Conservation (phyloP, 768 basidiomycete species). For the Kwoniella sp. region DNA sequence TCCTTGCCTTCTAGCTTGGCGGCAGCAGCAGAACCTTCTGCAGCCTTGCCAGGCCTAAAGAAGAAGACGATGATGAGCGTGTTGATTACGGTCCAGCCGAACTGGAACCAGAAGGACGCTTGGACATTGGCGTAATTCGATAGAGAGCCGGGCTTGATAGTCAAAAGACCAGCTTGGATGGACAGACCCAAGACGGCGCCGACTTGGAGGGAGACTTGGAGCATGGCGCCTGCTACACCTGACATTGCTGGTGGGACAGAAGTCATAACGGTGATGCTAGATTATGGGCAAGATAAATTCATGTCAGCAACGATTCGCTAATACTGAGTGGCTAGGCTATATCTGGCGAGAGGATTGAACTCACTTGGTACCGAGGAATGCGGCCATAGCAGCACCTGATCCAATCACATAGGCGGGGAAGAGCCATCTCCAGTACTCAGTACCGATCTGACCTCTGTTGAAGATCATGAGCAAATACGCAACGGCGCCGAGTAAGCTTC, state of each 20-base stretch:
- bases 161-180: conserved; percentile 53
- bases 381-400: conserved; percentile 32
- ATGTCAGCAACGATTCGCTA: too few species aligned
- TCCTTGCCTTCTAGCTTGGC: conserved; percentile 16
- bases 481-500: conserved; percentile 69
- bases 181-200: conserved; percentile 63
- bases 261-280: conserved; percentile 47
- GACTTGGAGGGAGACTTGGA: conserved; percentile 44
- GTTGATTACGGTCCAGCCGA: conserved; percentile 34
- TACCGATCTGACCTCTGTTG: conserved; percentile 10
- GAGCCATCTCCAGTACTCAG: conserved; percentile 39
- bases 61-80: conserved; percentile 18
- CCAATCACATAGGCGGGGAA: conserved; percentile 43
- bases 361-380: conserved; percentile 38
- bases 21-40: conserved; percentile 4
- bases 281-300: too few species aligned
- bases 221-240: conserved; percentile 49
- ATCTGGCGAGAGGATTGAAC: too few species aligned
- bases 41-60: conserved; percentile 19
- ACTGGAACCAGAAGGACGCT: conserved; percentile 34
- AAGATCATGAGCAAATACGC: conserved; percentile 58
- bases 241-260: conserved; percentile 45
- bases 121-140: conserved; percentile 34
- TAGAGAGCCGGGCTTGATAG: conserved; percentile 29
- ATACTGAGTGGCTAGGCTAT: too few species aligned